phyloP scores from a whole-genome alignment of 768 basidiomycete genomes.

The Lentinula guzmanii region DNA sequence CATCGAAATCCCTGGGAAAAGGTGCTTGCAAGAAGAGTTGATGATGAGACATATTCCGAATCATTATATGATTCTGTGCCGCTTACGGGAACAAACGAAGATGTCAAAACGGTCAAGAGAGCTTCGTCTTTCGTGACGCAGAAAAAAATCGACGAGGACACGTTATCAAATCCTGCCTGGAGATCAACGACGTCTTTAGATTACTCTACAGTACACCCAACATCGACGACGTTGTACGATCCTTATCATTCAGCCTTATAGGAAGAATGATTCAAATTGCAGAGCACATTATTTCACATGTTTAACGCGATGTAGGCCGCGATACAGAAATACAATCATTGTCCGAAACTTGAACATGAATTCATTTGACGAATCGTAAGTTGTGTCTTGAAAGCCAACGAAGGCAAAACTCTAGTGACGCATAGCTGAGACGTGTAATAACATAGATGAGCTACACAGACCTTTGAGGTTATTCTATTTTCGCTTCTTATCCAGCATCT shows the following conservation, averaged over 20 bases:
- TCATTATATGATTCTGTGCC: not conserved
- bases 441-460: not conserved
- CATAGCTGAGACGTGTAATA: not conserved
- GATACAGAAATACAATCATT: not conserved
- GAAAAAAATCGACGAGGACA: not conserved
- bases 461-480: conserved; percentile 13
- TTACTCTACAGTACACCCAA: not conserved
- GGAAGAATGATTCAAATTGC: not conserved
- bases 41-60: not conserved
- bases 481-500: conserved; percentile 37
- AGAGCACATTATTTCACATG: not conserved
- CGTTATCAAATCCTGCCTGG: not conserved
- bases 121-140: not conserved
- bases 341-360: not conserved
- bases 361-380: not conserved
- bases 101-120: not conserved
- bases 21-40: not conserved
- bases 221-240: not conserved
- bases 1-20: conserved; percentile 9
- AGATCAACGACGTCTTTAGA: not conserved
- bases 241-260: not conserved
- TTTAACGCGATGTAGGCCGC: not conserved
- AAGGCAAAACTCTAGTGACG: not conserved
- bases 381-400: not conserved
- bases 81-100: not conserved